phyloP scores from a whole-genome alignment of 163 green algal genomes.

The Chlamydomonas reinhardtii region DNA sequence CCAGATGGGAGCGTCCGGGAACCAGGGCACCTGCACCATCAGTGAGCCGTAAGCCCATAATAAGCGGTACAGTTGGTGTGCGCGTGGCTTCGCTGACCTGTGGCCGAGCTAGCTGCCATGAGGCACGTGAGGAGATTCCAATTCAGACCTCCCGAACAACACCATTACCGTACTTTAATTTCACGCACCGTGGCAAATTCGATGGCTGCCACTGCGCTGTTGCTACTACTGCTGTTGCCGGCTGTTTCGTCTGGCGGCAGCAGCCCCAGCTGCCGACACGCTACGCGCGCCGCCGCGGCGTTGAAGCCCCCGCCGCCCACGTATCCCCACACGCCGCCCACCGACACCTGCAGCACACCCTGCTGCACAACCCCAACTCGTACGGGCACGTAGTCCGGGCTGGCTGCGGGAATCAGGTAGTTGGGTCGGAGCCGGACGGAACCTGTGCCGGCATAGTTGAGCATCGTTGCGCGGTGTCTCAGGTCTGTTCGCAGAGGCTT shows the following conservation, averaged over 20 bases:
- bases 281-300: neutral
- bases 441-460: neutral
- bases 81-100: too few relatives aligned
- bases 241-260: too few relatives aligned
- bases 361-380: too few relatives aligned
- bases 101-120: too few relatives aligned
- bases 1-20: neutral
- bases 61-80: too few relatives aligned
- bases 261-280: neutral
- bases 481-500: too few relatives aligned
- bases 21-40: neutral
- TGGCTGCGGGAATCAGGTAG: neutral
- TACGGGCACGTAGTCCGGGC: neutral
- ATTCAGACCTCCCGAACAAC: too few relatives aligned
- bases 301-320: neutral
- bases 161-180: too few relatives aligned
- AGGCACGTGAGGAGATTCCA: too few relatives aligned
- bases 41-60: neutral
- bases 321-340: neutral
- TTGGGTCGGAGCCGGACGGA: neutral
- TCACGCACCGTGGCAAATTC: too few relatives aligned
- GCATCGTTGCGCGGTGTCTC: neutral
- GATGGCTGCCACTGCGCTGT: too few relatives aligned
- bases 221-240: neutral
- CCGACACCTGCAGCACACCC: neutral